Percentiles rank a stretch among this genome's conserved stretches.
phyloP scores from a whole-genome alignment of 2,329 filamentous ascomycete genomes.

The Uncinocarpus reesii region DNA sequence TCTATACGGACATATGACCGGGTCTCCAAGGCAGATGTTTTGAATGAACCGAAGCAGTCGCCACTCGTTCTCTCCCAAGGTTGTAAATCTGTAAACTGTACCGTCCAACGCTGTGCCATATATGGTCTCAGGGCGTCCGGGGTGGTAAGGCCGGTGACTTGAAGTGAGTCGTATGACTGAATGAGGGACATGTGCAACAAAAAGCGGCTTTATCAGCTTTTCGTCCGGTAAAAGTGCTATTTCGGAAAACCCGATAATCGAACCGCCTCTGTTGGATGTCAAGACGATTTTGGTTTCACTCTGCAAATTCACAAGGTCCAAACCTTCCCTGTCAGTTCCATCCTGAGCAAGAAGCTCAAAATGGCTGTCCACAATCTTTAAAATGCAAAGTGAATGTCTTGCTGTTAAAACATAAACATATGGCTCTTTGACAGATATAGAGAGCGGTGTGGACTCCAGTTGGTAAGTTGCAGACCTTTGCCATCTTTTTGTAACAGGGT shows the following conservation, averaged over 20 bases:
- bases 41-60: constrained; percentile 63
- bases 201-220: constrained; percentile 25
- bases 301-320: constrained; percentile 33
- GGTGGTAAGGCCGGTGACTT: constrained; percentile 9
- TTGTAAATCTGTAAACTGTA: constrained; percentile 56
- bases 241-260: constrained; percentile 35
- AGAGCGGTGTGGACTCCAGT: constrained; percentile 42
- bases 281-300: constrained; percentile 38
- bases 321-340: constrained; percentile 24
- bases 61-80: constrained; percentile 55
- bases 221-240: constrained; percentile 21
- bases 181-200: constrained; percentile 27
- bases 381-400: constrained; percentile 44
- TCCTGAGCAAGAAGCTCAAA: constrained; percentile 30
- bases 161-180: constrained; percentile 26
- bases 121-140: constrained; percentile 37
- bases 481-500: constrained; percentile 35
- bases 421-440: constrained; percentile 39
- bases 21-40: constrained; percentile 49
- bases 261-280: constrained; percentile 43
- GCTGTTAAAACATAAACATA: constrained; percentile 47
- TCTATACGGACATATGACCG: constrained; percentile 43
- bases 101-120: constrained; percentile 62
- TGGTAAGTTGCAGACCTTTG: constrained; percentile 27
- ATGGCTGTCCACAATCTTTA: constrained; percentile 32